Base-by-base conservation (phyloP, 305 asterid species). In the Rubia tinctorum region DNA sequence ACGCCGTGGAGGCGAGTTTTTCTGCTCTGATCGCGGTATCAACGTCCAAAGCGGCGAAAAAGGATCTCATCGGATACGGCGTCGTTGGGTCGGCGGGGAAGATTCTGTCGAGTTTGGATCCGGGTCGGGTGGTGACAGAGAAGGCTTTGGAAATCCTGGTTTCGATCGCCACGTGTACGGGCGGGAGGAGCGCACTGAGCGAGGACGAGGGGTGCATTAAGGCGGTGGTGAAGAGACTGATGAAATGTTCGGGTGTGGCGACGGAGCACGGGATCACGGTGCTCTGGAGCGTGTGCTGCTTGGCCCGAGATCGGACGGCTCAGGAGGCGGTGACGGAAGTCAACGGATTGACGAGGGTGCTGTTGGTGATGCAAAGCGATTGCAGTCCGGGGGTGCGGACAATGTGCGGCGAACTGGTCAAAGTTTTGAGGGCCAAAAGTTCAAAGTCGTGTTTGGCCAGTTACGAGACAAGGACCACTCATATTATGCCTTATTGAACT, bases 321-420 rank as follows among this genome's bases (percentile, higher is more conserved):
- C 90, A 82, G 72, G 97, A 82, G 61, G 84, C 55, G 8, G 93
- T 88, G 58, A 80, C 71, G 44, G 66, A 55, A 53, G 94, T 68
- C 51, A 88, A 90, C 30, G 98, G 98, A 9, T 73, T 85, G 86
- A 92, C 93, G 12, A 90, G 89, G 86, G 92, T 92, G 62, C 82
- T 92, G 75, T 66, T 92, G 55, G 98, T 92, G 74, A 92, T 92
- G 98, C 98, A 90, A 86, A 92, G 98, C 73, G 85, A 78, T 15
- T 92, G 95, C 66, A 72, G 91, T 0, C 72, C 82, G 6, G 79
- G 75, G 63, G 85, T 87, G 40, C 80, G 78, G 82, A 84, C 84
- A 73, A 88, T 90, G 96, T 92, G 98, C 78, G 80, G 85, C 1
- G 96, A 92, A 37, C 75, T 92, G 85, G 97, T 92, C 90, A 92